Conservation (phyloP, 805 yeast genomes). For the Metschnikowia orientalis region DNA sequence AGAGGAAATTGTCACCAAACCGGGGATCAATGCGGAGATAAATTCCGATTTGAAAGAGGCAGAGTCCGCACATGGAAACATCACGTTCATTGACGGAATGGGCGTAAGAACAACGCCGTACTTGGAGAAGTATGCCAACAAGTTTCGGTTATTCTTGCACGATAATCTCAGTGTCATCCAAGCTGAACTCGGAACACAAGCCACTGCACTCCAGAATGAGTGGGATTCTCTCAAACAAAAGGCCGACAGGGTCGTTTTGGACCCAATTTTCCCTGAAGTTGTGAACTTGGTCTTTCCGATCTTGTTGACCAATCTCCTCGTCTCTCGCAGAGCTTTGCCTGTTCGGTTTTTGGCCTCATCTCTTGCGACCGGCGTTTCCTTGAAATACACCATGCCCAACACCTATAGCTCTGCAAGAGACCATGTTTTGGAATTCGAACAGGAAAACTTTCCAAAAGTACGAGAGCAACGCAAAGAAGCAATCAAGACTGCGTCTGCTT, state of each 20-base stretch:
- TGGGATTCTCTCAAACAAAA: constrained; percentile 24
- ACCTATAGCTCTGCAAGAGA: constrained; percentile 14
- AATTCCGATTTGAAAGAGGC: constrained; percentile 32
- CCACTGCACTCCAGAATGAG: constrained; percentile 46
- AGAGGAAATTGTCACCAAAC: constrained; percentile 43
- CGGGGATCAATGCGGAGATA: constrained; percentile 43
- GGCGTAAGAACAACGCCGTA: constrained; percentile 46
- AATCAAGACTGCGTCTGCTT: constrained; percentile 10
- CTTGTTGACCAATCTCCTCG: constrained; percentile 54
- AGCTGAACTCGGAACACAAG: constrained; percentile 46
- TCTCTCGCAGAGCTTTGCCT: constrained; percentile 44
- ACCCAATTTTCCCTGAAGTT: constrained; percentile 52
- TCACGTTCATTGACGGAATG: constrained; percentile 48
- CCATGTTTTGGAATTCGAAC: constrained; percentile 24
- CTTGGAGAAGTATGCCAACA: constrained; percentile 41
- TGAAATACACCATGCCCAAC: constrained; percentile 49
- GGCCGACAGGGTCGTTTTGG: constrained; percentile 38
- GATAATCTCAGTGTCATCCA: constrained; percentile 32
- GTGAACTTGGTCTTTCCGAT: constrained; percentile 53
- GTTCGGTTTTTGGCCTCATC: constrained; percentile 50
- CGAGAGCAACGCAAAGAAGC: constrained; percentile 24
- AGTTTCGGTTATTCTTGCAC: constrained; percentile 35
- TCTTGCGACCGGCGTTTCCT: constrained; percentile 40
- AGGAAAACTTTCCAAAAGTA: constrained; percentile 28
- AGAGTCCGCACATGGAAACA: constrained; percentile 38